Percentiles rank a stretch among this genome's conserved stretches.
Evolutionary conservation across 371 early-diverging fungal genomes (phyloP).

Genomic region (Umbelopsis sp.): DNA sequence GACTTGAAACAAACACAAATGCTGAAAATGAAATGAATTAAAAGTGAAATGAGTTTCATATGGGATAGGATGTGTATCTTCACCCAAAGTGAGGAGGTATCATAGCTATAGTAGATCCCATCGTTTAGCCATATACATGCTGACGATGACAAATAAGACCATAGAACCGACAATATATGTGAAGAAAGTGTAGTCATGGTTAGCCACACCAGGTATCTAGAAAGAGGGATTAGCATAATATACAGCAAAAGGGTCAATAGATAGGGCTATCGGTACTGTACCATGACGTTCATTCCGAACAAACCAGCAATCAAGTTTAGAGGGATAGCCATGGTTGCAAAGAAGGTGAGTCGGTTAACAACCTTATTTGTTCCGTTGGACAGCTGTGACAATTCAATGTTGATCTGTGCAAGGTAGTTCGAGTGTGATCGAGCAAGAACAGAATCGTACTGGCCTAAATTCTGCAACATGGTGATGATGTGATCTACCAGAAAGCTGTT

Average conservation of each 20-base stretch:
- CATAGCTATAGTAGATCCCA: not conserved
- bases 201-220: conserved; percentile 65
- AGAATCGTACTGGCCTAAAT: conserved; percentile 75
- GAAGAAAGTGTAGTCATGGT: conserved; percentile 67
- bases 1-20: not conserved
- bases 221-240: not conserved
- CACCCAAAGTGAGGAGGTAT: not conserved
- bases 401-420: conserved; percentile 84
- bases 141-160: conserved; percentile 4
- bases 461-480: conserved; percentile 77
- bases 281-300: conserved; percentile 62
- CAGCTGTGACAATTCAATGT: conserved; percentile 78
- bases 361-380: conserved; percentile 80
- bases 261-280: not conserved
- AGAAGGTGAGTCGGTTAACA: conserved; percentile 79
- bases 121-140: conserved; percentile 11
- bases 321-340: conserved; percentile 85
- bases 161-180: conserved; percentile 49
- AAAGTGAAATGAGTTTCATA: not conserved
- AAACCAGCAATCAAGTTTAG: conserved; percentile 84
- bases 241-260: not conserved
- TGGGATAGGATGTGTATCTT: not conserved
- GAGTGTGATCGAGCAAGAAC: conserved; percentile 80
- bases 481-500: conserved; percentile 58
- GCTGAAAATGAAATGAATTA: not conserved